Percentiles rank a stretch among this genome's conserved stretches.
Conservation (phyloP, 148 eudicot genomes). For the Mesembryanthemum crystallinum region DNA sequence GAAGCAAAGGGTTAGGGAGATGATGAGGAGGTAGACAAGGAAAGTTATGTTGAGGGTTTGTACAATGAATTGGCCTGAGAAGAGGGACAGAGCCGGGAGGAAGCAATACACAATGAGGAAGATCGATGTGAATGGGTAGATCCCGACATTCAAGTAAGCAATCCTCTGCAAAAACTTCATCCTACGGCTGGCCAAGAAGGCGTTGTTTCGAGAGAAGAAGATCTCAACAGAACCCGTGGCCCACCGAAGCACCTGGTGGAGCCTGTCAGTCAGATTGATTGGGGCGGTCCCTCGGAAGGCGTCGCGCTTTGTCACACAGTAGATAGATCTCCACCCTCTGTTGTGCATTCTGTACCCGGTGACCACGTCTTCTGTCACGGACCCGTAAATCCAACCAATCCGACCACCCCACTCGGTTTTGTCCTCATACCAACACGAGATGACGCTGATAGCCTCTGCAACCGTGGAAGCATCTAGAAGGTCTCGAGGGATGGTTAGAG, state of each 20-base stretch:
- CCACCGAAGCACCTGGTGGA: slow-evolving; percentile 97
- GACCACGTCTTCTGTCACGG: slow-evolving; percentile 92
- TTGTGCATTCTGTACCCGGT: slow-evolving; percentile 96
- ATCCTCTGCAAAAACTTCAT: slow-evolving; percentile 77
- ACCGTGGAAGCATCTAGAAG: slow-evolving; percentile 86
- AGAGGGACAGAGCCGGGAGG: slow-evolving; percentile 87
- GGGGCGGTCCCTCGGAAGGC: slow-evolving; percentile 97
- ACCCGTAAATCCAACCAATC: slow-evolving; percentile 96
- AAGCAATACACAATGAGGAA: slow-evolving; percentile 91
- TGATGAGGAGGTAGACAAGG: slow-evolving; percentile 65
- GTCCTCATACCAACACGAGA: slow-evolving; percentile 94
- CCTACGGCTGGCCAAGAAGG: slow-evolving; percentile 61
- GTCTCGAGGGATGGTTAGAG: slow-evolving; percentile 77
- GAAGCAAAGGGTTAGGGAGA: slow-evolving; percentile 65
- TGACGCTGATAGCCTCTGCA: slow-evolving; percentile 84
- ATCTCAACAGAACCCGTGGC: slow-evolving; percentile 97
- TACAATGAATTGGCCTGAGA: slow-evolving; percentile 90
- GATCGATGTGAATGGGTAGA: slow-evolving; percentile 89
- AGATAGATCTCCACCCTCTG: slow-evolving; percentile 86
- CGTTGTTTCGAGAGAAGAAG: slow-evolving; percentile 89
- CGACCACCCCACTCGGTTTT: slow-evolving; percentile 94
- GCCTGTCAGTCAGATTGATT: slow-evolving; percentile 84
- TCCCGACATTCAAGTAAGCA: slow-evolving; percentile 87
- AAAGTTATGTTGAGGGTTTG: slow-evolving; percentile 67
- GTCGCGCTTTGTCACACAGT: slow-evolving; percentile 85